Base-by-base conservation (phyloP, 495 filamentous ascomycete genomes). In the Hamigera avellanea region DNA sequence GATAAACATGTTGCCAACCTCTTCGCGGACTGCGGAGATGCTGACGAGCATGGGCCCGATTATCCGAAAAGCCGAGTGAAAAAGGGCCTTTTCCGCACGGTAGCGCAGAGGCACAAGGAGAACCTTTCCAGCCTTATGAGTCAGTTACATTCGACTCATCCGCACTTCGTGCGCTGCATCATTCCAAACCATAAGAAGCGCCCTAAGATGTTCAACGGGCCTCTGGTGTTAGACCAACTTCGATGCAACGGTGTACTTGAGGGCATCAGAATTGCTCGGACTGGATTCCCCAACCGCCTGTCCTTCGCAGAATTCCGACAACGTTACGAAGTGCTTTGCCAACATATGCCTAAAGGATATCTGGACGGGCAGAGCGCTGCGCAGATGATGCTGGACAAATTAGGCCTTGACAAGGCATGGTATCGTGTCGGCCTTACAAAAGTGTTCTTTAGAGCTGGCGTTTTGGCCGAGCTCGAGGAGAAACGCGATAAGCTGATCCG, bases 181-280 rank as follows among this genome's bases (percentile, higher is more conserved):
- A 75, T 99, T 33, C 93, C 93, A 10, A 99, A 99, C 50, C 91
- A 99, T 67, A 93, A 89, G 61, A 99, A 99, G 56, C 72, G 80
- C n/a, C 85, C 93, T 2, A 96, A 95, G 61, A 81, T 86, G 56
- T 78, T 95, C 49, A 81, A 82, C 48, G 83, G 84, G 1, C 77
- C 84, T 2, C 69, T 96, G 5, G 93, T 99, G 2, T 64, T 99
- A 13, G 93, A 99, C 50, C 93, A 99, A 54, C 67, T 99, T 4
- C 77, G 93, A 21, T 99, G 93, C 57, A 99, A 99, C 53, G 93
- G 93, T 80, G 93, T 99, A 3, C 69, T 99, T 4, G 93, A 99
- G 58, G 93, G 93, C 32, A 99, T 99, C 52, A 71, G 93, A 37
- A 99, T 99, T 55, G 93, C 93, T 9, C 76, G 93, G 9, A 99